These are phyloP conservation scores for Talaromyces atroroseus DNA, from an alignment of 2,329 filamentous ascomycete genomes.

Conservation along the genomic window DNA sequence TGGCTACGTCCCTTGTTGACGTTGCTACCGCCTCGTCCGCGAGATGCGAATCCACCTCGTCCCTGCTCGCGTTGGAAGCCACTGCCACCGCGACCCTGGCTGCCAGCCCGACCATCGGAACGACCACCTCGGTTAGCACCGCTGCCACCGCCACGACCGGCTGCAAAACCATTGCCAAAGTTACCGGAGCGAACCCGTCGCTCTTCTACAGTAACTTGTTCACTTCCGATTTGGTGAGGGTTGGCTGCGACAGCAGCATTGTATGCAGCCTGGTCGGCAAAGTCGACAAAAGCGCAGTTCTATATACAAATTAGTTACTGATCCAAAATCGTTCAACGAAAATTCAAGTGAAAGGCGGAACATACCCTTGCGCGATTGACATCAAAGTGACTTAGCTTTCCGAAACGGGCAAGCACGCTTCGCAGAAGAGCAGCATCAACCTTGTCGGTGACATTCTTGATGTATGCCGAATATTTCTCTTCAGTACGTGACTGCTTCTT, in stretches of 20 bases:
- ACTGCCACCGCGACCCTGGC: conserved; percentile 59
- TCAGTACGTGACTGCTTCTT: conserved; percentile 75
- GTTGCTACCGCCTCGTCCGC: conserved; percentile 58
- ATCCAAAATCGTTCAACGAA: background rate
- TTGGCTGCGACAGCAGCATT: conserved; percentile 76
- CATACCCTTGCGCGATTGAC: conserved; percentile 69
- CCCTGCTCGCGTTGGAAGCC: conserved; percentile 61
- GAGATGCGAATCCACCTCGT: conserved; percentile 61
- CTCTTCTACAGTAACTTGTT: conserved; percentile 81
- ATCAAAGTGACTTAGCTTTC: conserved; percentile 59
- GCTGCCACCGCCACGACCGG: conserved; percentile 59
- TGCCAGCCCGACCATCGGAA: conserved; percentile 53
- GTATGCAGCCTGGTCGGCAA: conserved; percentile 73
- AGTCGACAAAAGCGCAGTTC: conserved; percentile 98
- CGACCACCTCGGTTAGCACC: conserved; percentile 50
- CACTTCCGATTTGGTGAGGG: conserved; percentile 76
- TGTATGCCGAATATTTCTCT: conserved; percentile 76
- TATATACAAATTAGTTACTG: conserved; percentile 34
- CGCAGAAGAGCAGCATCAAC: conserved; percentile 70
- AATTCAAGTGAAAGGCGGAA: background rate
- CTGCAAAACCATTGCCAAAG: conserved; percentile 60
- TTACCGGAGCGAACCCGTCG: conserved; percentile 70
- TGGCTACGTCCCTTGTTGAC: conserved; percentile 45
- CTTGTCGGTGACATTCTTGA: conserved; percentile 92
- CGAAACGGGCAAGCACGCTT: conserved; percentile 63